Percentiles rank a stretch among this genome's conserved stretches.
Evolutionary conservation across 495 filamentous ascomycete species (phyloP).

Genomic region (Parathielavia appendiculata): DNA sequence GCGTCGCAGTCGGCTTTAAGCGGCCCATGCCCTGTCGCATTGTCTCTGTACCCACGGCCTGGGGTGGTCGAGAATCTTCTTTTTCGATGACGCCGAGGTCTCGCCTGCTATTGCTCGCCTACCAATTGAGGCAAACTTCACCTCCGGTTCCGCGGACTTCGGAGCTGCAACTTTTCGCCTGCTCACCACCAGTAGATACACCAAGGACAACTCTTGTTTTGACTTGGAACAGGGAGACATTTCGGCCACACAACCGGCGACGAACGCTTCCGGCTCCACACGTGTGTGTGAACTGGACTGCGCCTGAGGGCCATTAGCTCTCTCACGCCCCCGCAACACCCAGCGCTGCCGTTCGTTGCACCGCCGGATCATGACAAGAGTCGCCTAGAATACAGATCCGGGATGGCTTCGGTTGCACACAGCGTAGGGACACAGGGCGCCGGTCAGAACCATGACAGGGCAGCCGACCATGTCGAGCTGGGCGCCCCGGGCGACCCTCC

Average conservation of each 20-base stretch:
- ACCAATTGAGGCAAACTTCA: background rate
- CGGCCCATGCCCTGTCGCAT: too few relatives aligned
- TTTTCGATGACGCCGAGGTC: constrained; percentile 13
- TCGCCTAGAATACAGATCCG: background rate
- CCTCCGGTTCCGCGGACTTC: background rate
- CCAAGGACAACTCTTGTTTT: too few relatives aligned
- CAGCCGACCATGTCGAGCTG: constrained; percentile 11
- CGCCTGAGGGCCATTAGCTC: constrained; percentile 5
- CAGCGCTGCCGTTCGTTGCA: constrained; percentile 3
- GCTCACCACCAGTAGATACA: background rate
- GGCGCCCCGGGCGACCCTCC: constrained; percentile 27
- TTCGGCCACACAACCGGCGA: background rate
- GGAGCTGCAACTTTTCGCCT: background rate
- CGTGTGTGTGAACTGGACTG: constrained; percentile 11
- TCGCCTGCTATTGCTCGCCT: background rate
- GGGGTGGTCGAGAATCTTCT: constrained; percentile 13
- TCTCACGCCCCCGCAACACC: background rate
- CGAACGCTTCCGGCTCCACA: constrained; percentile 10
- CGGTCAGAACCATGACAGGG: constrained; percentile 24
- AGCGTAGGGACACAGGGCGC: constrained; percentile 1
- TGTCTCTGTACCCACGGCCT: background rate
- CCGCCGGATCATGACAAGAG: constrained; percentile 2
- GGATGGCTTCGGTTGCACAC: constrained; percentile 19
- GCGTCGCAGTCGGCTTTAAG: background rate
- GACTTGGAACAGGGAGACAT: too few relatives aligned